Evolutionary conservation across 1,139 yeast genomes (phyloP).

Genomic region (Hyphopichia pseudoburtonii): DNA sequence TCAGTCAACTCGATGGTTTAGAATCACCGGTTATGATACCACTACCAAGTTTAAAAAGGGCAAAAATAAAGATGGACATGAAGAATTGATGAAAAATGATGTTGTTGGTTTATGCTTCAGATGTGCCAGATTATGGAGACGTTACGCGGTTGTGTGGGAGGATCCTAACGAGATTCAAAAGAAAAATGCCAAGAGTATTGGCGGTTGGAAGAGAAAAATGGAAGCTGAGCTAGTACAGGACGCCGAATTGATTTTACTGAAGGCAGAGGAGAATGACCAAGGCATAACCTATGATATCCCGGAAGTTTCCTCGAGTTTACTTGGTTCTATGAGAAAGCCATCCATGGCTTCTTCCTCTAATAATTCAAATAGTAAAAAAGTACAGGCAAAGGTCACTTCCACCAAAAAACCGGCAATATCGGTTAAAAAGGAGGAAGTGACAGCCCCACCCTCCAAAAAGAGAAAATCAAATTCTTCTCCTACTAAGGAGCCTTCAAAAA

Average conservation of each 20-base stretch:
- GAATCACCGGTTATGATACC: slow-evolving; percentile 62
- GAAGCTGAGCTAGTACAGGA: slow-evolving; percentile 77
- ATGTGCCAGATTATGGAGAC: slow-evolving; percentile 89
- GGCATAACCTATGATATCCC: slow-evolving; percentile 14
- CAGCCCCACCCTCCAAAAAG: background rate
- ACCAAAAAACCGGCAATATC: background rate
- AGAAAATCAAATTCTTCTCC: background rate
- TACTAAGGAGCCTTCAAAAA: slow-evolving; percentile 7
- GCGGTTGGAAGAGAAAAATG: slow-evolving; percentile 58
- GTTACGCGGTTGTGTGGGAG: slow-evolving; percentile 90
- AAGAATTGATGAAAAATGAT: slow-evolving; percentile 22
- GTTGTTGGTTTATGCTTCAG: slow-evolving; percentile 70
- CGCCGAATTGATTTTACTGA: slow-evolving; percentile 55
- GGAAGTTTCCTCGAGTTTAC: background rate
- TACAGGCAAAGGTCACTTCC: background rate
- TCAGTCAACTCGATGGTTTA: slow-evolving; percentile 62
- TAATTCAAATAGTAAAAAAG: background rate
- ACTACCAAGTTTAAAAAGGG: slow-evolving; percentile 16
- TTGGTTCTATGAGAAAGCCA: slow-evolving; percentile 7
- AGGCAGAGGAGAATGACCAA: slow-evolving; percentile 27
- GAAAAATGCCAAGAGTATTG: slow-evolving; percentile 34
- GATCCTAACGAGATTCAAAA: slow-evolving; percentile 68
- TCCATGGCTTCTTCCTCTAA: slow-evolving; percentile 4
- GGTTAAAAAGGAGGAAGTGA: background rate
- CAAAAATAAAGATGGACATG: slow-evolving; percentile 19